phyloP scores from a whole-genome alignment of 1,284 basidiomycete genomes.

The Pulveroboletus sp. region DNA sequence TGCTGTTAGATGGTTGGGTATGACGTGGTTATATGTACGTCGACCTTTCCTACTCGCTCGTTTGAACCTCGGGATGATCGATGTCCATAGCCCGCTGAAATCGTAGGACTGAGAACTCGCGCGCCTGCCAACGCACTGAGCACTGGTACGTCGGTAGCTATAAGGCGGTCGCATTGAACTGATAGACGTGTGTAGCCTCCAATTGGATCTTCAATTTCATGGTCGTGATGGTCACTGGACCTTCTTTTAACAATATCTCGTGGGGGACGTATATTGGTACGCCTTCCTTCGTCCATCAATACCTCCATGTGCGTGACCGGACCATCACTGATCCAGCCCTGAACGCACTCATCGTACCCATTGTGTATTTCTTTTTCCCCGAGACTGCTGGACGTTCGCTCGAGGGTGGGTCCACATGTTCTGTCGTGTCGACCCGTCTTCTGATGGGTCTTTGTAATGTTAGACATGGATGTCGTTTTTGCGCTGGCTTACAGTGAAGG shows the following conservation, averaged over 20 bases:
- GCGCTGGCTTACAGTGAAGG: constrained; percentile 58
- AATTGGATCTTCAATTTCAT: constrained; percentile 69
- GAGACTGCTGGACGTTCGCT: constrained; percentile 65
- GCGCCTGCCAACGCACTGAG: constrained; percentile 69
- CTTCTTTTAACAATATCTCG: constrained; percentile 61
- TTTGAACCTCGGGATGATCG: background rate
- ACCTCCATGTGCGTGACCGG: background rate
- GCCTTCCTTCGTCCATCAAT: constrained; percentile 3
- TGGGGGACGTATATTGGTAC: constrained; percentile 65
- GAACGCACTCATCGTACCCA: constrained; percentile 61
- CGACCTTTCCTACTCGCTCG: background rate
- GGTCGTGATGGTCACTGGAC: constrained; percentile 68
- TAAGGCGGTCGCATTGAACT: background rate
- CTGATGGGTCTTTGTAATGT: constrained; percentile 6
- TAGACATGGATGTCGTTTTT: constrained; percentile 67
- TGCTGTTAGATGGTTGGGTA: constrained; percentile 43
- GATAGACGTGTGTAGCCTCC: constrained; percentile 34
- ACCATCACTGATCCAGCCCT: constrained; percentile 46
- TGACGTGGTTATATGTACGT: constrained; percentile 69
- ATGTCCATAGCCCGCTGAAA: constrained; percentile 56
- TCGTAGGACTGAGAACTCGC: constrained; percentile 60
- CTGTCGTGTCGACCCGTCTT: background rate
- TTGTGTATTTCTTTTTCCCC: constrained; percentile 68
- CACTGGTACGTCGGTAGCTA: constrained; percentile 38
- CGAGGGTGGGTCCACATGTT: constrained; percentile 44